Conservation (phyloP, 148 eudicot species). For the Rheum nobile region DNA sequence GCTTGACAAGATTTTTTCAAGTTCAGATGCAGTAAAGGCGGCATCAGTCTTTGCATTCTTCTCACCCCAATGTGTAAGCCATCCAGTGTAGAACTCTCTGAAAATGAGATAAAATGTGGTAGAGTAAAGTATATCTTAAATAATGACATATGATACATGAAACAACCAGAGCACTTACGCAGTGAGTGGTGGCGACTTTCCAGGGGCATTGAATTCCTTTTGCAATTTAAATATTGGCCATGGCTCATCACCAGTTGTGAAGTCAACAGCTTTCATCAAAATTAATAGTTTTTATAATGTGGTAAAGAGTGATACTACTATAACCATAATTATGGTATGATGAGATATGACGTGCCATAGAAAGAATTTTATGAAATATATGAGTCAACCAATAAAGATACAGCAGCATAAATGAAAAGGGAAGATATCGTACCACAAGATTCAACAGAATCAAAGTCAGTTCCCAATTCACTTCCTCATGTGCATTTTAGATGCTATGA, state of each 20-base stretch:
- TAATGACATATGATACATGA: neutral
- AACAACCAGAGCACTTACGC: constrained; percentile 37
- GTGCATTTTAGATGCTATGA: neutral
- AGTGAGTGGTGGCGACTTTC: constrained; percentile 94
- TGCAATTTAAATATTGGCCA: constrained; percentile 88
- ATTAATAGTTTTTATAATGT: neutral
- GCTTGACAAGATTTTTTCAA: constrained; percentile 59
- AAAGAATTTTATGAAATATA: neutral
- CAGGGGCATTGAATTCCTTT: constrained; percentile 85
- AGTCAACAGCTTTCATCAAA: constrained; percentile 65
- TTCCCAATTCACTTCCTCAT: neutral
- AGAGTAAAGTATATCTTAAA: neutral
- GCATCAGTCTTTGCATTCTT: constrained; percentile 65
- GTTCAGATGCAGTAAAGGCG: constrained; percentile 52
- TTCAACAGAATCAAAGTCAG: neutral
- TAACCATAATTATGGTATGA: neutral
- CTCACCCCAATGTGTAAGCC: constrained; percentile 99
- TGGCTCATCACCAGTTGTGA: constrained; percentile 79
- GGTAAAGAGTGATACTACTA: neutral
- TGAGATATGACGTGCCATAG: neutral
- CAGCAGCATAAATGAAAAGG: neutral
- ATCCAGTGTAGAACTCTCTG: constrained; percentile 94
- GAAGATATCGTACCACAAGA: neutral
- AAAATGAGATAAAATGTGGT: constrained; percentile 11
- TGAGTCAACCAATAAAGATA: neutral